These are phyloP conservation scores for Chiua virens DNA, from an alignment of 768 basidiomycete species.

Conservation along the genomic window DNA sequence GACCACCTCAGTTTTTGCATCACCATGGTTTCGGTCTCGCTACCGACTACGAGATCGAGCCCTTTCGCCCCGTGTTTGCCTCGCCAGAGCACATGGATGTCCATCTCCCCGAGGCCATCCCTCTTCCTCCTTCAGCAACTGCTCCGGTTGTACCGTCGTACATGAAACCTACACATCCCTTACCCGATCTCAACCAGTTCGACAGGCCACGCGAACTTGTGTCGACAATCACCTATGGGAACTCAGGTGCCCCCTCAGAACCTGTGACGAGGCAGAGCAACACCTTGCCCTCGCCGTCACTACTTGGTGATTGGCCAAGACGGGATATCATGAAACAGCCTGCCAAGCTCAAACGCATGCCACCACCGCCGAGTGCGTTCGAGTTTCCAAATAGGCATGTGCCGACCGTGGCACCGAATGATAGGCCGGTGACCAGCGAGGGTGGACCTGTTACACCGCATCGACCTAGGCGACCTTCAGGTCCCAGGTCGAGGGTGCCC, in stretches of 20 bases:
- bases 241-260: constrained; percentile 25
- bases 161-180: constrained; percentile 13
- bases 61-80: constrained; percentile 33
- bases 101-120: constrained; percentile 26
- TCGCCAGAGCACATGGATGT: constrained; percentile 23
- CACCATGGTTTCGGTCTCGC: constrained; percentile 38
- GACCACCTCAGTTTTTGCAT: constrained; percentile 30
- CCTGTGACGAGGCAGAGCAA: constrained; percentile 5
- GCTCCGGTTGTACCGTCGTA: constrained; percentile 13
- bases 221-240: constrained; percentile 35
- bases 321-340: constrained; percentile 35
- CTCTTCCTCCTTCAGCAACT: constrained; percentile 21
- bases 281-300: constrained; percentile 38
- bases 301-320: constrained; percentile 57
- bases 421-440: not conserved
- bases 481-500: constrained; percentile 25
- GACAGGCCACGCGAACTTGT: constrained; percentile 8
- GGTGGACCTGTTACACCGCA: constrained; percentile 8
- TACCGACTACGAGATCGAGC: constrained; percentile 49
- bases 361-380: constrained; percentile 18
- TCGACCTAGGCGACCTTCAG: constrained; percentile 33
- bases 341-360: constrained; percentile 11
- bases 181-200: constrained; percentile 9
- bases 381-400: constrained; percentile 22
- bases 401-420: not conserved